Evolutionary conservation across 129 eudicot genomes (phyloP), one percentile per base, ranked within the genome.

Genomic region (Kitagawia praeruptora): DNA sequence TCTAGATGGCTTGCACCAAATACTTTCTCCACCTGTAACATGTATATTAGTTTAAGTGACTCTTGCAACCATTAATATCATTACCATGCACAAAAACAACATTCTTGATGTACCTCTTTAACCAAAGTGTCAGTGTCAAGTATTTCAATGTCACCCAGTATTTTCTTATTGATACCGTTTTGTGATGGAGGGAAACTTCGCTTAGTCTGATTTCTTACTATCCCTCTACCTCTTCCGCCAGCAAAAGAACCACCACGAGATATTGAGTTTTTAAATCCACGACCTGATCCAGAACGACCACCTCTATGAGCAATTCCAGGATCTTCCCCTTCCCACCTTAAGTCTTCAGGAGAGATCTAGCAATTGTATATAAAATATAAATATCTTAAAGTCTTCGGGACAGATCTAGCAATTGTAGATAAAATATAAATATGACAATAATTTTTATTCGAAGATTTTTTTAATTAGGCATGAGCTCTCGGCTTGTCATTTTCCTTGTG

Each of bases 81-180:
- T 37, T 38, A 34, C 23, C 44, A 45, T 13, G 72, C 56, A 4
- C 37, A 45, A 28, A 56, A 41, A 31, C 3, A 67, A 13, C 61
- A 38, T 8, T n/a, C 58, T 19, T 11, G 15, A 25, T 72, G 46
- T 81, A 94, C 98, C 97, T 94, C 98, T 70, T 87, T 94, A 75
- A 94, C 86, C 69, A 94, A 86, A 66, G 93, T 89, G 76, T 91
- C 97, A 8, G 98, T 94, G 84, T 94, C 90, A 67, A 94, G 92
- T 74, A 94, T 77, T 81, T 90, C 88, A 16, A 91, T 89, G 84
- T 87, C 92, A 41, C 86, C 88, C 21, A 81, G 84, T 74, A 85
- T 81, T 81, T 83, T 88, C 85, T 89, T 93, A 64, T 85, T 89
- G 58, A 87, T 56, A 71, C 93, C 96, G 67, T 93, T 91, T 78